Percentiles rank a stretch among this genome's conserved stretches.
Evolutionary conservation across 441 rosid species (phyloP).

Genomic region (Kokia cookei): DNA sequence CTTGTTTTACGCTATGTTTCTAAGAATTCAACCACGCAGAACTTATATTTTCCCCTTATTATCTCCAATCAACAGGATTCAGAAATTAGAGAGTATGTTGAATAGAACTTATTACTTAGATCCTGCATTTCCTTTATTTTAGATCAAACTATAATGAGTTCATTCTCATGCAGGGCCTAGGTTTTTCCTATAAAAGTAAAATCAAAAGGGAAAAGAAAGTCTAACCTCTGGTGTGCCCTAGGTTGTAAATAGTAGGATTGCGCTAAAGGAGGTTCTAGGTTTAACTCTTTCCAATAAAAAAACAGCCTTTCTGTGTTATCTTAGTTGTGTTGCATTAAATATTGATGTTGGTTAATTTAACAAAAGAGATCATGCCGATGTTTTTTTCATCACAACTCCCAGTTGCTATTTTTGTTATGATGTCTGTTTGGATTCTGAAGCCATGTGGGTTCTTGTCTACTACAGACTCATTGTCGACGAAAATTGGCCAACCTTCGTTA

Average conservation of each 20-base stretch:
- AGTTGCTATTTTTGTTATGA: background rate
- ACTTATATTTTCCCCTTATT: background rate
- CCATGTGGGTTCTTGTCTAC: constrained; percentile 11
- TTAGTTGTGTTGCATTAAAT: background rate
- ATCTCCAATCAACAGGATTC: background rate
- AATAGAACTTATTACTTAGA: background rate
- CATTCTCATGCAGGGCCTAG: background rate
- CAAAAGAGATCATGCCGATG: background rate
- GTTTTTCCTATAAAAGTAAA: background rate
- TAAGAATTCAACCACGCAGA: background rate
- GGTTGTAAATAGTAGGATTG: background rate
- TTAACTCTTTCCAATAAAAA: background rate
- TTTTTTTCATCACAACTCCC: background rate
- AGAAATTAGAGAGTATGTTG: background rate
- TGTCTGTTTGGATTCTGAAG: background rate
- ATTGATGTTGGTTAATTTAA: background rate
- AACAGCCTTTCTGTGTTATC: background rate
- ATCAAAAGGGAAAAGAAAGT: background rate
- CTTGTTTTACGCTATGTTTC: background rate
- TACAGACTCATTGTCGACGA: constrained; percentile 71
- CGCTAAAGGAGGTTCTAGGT: background rate
- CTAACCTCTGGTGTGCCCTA: background rate
- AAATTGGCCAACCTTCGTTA: constrained; percentile 40
- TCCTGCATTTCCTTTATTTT: background rate
- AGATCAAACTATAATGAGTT: background rate